These are phyloP conservation scores for Chlorociboria aeruginascens DNA, from an alignment of 495 filamentous ascomycete genomes.

Conservation along the genomic window DNA sequence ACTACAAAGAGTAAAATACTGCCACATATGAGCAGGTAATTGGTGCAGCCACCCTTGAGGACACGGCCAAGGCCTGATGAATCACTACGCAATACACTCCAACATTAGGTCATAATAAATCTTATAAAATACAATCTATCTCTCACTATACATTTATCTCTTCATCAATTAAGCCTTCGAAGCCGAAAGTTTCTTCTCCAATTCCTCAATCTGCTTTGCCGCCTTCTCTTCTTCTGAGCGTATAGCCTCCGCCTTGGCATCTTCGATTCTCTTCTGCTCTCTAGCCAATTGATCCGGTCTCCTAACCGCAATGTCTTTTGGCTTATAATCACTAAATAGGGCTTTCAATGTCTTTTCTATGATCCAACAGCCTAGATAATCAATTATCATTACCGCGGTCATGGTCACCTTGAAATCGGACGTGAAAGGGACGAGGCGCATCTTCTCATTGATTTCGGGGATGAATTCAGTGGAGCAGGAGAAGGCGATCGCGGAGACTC, in stretches of 20 bases:
- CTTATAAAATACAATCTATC: slow-evolving; percentile 2
- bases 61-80: too few relatives aligned
- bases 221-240: slow-evolving; percentile 23
- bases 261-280: slow-evolving; percentile 50
- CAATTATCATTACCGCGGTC: slow-evolving; percentile 74
- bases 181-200: slow-evolving; percentile 31
- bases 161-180: neutral
- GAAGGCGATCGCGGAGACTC: slow-evolving; percentile 82
- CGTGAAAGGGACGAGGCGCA: slow-evolving; percentile 87
- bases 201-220: slow-evolving; percentile 32
- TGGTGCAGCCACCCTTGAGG: too few relatives aligned
- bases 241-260: slow-evolving; percentile 17
- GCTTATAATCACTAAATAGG: slow-evolving; percentile 81
- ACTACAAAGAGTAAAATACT: too few relatives aligned
- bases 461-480: slow-evolving; percentile 93
- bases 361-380: slow-evolving; percentile 79
- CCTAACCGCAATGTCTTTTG: slow-evolving; percentile 85
- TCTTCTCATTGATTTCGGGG: slow-evolving; percentile 87
- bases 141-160: slow-evolving; percentile 1
- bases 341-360: slow-evolving; percentile 82
- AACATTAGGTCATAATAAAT: too few relatives aligned
- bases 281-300: slow-evolving; percentile 76
- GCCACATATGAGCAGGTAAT: too few relatives aligned
- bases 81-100: too few relatives aligned
- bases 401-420: slow-evolving; percentile 81